Evolutionary conservation across 2,329 filamentous ascomycete genomes (phyloP).

Genomic region (Fusarium neocosmosporiellum): DNA sequence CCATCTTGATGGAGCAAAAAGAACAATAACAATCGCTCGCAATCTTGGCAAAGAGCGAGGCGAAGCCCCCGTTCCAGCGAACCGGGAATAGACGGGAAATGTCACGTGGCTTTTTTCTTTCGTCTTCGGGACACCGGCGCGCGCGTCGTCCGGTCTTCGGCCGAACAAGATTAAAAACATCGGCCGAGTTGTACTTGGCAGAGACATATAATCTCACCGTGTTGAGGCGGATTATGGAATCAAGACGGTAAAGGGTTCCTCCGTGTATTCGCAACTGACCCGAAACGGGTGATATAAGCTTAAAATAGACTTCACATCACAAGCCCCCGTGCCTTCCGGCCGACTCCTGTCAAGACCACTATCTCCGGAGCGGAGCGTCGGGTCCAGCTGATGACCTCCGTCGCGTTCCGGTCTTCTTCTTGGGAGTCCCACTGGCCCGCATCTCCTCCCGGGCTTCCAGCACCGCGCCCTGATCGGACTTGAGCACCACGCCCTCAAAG

Average conservation of each 20-base stretch:
- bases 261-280: background rate
- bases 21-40: background rate
- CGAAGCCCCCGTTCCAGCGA: background rate
- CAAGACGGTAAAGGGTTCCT: background rate
- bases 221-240: background rate
- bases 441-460: slow-evolving; percentile 29
- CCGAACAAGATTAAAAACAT: background rate
- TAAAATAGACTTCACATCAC: background rate
- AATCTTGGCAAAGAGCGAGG: background rate
- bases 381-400: slow-evolving; percentile 26
- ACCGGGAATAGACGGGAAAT: background rate
- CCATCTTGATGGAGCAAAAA: background rate
- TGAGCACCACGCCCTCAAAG: slow-evolving; percentile 40
- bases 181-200: background rate
- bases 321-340: background rate
- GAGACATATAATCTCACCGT: no score
- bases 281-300: background rate
- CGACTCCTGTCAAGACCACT: background rate
- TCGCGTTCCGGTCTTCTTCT: slow-evolving; percentile 19
- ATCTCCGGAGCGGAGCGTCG: slow-evolving; percentile 24
- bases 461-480: slow-evolving; percentile 37
- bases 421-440: slow-evolving; percentile 9
- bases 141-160: background rate
- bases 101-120: background rate
- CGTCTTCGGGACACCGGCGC: background rate